These are phyloP conservation scores for Ilyonectria mors-panacis DNA, from an alignment of 2,329 filamentous ascomycete species.

Conservation along the genomic window DNA sequence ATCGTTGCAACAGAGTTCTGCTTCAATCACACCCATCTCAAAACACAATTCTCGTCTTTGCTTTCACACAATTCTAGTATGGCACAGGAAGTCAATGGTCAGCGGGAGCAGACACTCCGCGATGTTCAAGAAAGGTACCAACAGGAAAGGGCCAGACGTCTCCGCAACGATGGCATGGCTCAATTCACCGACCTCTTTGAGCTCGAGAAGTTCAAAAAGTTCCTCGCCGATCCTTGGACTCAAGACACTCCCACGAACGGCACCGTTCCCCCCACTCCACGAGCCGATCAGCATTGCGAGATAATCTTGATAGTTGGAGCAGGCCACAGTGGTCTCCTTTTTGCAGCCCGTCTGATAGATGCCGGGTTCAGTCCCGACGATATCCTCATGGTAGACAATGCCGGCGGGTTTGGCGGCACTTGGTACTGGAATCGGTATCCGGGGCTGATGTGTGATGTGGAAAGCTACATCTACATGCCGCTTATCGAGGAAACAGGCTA, in stretches of 20 bases:
- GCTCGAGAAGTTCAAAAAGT: no score
- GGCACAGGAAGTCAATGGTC: no score
- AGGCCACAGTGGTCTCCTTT: conserved; percentile 54
- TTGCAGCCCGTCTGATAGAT: conserved; percentile 47
- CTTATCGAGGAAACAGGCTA: conserved; percentile 73
- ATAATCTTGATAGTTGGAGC: conserved; percentile 55
- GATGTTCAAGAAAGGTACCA: conserved; percentile 41
- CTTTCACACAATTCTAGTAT: no score
- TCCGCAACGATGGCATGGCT: conserved; percentile 49
- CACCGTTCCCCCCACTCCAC: conserved; percentile 32
- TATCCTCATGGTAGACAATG: conserved; percentile 51
- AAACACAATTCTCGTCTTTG: no score
- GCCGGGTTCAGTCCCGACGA: conserved; percentile 48
- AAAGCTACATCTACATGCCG: conserved; percentile 73
- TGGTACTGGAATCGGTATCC: conserved; percentile 45
- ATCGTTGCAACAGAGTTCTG: no score
- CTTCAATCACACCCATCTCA: no score
- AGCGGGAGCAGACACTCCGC: no score
- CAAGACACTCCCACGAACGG: conserved; percentile 48
- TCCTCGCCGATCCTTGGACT: conserved; percentile 52
- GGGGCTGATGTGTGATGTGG: conserved; percentile 69
- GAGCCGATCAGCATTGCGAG: conserved; percentile 40
- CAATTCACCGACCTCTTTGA: no score
- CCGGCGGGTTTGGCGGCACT: conserved; percentile 16
- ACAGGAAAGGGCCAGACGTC: conserved; percentile 53